Conservation (phyloP, 306 rosid genomes). For the Pachyrhizus erosus region DNA sequence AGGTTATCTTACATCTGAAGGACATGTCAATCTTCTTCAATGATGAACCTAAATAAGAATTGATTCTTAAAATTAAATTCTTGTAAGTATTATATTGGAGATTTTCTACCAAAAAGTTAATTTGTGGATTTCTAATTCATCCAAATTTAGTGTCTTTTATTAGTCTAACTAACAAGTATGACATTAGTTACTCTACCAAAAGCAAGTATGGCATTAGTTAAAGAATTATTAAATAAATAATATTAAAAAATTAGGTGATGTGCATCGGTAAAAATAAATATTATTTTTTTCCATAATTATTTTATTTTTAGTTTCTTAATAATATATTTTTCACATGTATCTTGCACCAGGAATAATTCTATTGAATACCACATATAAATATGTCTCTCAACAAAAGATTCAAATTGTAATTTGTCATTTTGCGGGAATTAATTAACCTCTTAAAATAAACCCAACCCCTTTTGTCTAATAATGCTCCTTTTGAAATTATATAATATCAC, state of each 20-base stretch:
- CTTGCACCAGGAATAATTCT: neutral
- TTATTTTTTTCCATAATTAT: neutral
- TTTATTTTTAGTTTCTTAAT: neutral
- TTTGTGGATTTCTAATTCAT: neutral
- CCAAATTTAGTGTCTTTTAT: neutral
- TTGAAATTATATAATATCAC: neutral
- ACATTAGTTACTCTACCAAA: too few species aligned
- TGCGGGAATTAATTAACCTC: neutral
- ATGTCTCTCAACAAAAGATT: neutral
- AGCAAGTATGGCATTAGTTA: neutral
- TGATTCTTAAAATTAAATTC: too few species aligned
- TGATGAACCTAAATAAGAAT: neutral
- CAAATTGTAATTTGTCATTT: neutral
- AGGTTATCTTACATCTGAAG: too few species aligned
- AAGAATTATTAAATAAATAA: neutral
- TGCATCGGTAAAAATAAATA: neutral
- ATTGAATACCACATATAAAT: too few species aligned
- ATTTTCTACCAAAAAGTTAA: neutral
- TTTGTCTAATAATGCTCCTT: neutral
- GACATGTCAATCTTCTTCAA: neutral
- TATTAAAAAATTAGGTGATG: neutral
- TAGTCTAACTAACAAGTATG: too few species aligned
- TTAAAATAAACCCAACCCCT: neutral
- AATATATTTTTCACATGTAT: neutral
- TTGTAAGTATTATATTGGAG: neutral